Conservation (phyloP, 1,284 basidiomycete species). For the Pascua guehoae region DNA sequence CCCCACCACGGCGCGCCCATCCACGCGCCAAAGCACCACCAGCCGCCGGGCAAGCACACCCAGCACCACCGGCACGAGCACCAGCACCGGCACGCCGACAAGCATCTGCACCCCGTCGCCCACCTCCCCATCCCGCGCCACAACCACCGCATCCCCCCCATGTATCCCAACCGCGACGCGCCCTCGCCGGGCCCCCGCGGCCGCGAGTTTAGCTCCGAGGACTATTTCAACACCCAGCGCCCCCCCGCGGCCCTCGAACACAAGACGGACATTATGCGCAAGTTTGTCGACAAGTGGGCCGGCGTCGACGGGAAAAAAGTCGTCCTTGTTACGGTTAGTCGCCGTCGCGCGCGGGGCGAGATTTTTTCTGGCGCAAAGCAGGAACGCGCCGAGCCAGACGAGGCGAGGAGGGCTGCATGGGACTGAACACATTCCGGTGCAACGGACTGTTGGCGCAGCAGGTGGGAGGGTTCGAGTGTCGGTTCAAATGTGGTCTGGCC, state of each 20-base stretch:
- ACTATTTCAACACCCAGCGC: slow-evolving; percentile 79
- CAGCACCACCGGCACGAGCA: too few relatives aligned
- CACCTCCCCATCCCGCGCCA: background rate
- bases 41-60: too few relatives aligned
- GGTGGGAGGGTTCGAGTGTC: background rate
- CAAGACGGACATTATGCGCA: slow-evolving; percentile 60
- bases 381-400: too few relatives aligned
- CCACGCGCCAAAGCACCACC: too few relatives aligned
- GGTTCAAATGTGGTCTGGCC: background rate
- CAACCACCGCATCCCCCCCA: background rate
- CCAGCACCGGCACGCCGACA: too few relatives aligned
- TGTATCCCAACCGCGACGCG: slow-evolving; percentile 1
- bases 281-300: slow-evolving; percentile 69
- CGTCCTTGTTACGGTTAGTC: slow-evolving; percentile 85
- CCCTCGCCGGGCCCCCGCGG: slow-evolving; percentile 1
- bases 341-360: background rate
- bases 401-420: background rate
- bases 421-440: background rate
- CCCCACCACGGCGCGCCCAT: too few relatives aligned
- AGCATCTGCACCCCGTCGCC: background rate
- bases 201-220: slow-evolving; percentile 68
- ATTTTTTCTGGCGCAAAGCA: too few relatives aligned
- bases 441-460: background rate
- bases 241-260: slow-evolving; percentile 66
- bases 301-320: slow-evolving; percentile 65